A percentile compares a stretch with the other conserved stretches of the same genome.
These are phyloP conservation scores for Pistacia vera DNA, from an alignment of 345 rosid species.

Conservation along the genomic window DNA sequence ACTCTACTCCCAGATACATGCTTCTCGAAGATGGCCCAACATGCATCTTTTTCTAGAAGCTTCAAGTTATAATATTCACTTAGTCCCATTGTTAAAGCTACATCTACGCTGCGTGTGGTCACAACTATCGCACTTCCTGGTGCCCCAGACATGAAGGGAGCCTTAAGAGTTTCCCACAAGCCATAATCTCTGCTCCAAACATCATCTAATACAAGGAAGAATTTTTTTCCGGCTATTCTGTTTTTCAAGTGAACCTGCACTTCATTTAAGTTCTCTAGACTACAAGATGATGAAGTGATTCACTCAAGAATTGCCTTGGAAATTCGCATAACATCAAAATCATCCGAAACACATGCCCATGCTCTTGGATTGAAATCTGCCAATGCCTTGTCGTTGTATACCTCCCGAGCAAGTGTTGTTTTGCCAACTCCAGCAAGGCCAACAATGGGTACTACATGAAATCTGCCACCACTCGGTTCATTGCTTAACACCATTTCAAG, in stretches of 20 bases:
- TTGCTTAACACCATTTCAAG: too few species aligned
- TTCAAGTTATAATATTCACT: background rate
- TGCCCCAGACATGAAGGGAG: background rate
- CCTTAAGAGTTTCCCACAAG: too few species aligned
- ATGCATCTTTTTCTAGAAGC: background rate
- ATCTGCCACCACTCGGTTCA: too few species aligned
- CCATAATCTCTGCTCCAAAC: background rate
- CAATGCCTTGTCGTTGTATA: too few species aligned
- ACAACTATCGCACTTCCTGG: background rate
- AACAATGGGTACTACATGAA: too few species aligned
- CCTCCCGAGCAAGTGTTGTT: too few species aligned
- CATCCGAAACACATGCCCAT: constrained; percentile 8
- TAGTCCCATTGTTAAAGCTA: too few species aligned
- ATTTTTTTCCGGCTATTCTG: background rate
- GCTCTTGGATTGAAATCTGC: background rate
- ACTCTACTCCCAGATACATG: background rate
- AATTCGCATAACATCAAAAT: background rate
- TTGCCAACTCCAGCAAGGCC: too few species aligned
- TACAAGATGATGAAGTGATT: background rate
- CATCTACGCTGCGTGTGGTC: background rate
- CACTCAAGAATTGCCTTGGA: background rate
- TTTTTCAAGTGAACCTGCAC: background rate
- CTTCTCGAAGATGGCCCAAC: background rate
- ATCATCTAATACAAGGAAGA: background rate
- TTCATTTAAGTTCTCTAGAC: background rate